Conservation (phyloP, 306 rosid genomes). For the Malus asiatica region DNA sequence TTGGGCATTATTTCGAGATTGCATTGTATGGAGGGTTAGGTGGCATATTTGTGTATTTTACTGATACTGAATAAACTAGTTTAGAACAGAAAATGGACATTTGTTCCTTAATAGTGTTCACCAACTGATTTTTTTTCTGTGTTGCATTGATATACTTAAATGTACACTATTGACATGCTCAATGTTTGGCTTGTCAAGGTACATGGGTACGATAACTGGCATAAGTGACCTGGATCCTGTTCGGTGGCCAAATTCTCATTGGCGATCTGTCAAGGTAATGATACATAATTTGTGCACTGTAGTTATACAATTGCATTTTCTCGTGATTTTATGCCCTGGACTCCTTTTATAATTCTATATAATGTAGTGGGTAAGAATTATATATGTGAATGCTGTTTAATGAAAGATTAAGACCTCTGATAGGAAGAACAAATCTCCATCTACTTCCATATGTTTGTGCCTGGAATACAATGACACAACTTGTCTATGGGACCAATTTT, state of each 20-base stretch:
- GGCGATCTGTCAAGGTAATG: constrained; percentile 82
- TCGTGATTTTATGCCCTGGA: not conserved
- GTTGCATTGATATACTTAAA: not conserved
- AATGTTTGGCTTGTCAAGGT: constrained; percentile 39
- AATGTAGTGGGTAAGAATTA: not conserved
- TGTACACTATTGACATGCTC: not conserved
- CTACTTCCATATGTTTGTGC: not conserved
- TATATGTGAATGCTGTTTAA: not conserved
- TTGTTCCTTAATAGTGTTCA: not conserved
- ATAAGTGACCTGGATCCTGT: constrained; percentile 74
- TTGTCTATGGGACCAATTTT: not conserved
- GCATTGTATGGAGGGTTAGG: not conserved
- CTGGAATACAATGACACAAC: not conserved
- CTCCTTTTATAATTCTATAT: not conserved
- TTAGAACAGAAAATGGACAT: not conserved
- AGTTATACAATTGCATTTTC: not conserved
- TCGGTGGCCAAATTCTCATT: constrained; percentile 84
- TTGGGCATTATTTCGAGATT: not conserved
- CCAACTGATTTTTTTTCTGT: not conserved
- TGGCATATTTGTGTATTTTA: not conserved
- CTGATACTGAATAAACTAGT: not conserved
- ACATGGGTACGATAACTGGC: constrained; percentile 90
- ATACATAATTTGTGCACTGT: not conserved
- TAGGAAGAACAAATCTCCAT: not conserved
- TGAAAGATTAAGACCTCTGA: not conserved